A percentile compares a stretch with the other conserved stretches of the same genome.
Conservation (phyloP, 352 stramenopile species). For the Stramenopiles sp. region DNA sequence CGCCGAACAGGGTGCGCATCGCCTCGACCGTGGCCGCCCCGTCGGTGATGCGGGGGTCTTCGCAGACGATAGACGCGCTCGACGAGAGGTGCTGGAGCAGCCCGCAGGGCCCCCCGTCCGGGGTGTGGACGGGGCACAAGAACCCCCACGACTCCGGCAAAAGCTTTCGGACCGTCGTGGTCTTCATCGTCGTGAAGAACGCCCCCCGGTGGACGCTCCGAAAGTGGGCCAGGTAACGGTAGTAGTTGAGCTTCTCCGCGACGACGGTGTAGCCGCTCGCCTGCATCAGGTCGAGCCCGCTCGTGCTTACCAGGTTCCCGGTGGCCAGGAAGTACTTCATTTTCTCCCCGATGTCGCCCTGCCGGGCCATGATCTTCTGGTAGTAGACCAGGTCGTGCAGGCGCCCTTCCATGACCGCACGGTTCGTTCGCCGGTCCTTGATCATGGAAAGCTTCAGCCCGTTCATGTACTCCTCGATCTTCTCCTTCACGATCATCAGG, state of each 20-base stretch:
- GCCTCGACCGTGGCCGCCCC: background rate
- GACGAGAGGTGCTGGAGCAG: conserved; percentile 88
- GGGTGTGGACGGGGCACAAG: conserved; percentile 96
- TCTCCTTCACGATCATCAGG: conserved; percentile 91
- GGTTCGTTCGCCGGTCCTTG: background rate
- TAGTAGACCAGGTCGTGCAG: conserved; percentile 64
- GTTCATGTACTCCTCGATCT: conserved; percentile 64
- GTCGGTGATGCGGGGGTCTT: background rate
- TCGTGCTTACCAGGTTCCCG: conserved; percentile 88
- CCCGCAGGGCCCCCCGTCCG: conserved; percentile 93
- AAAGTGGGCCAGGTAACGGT: conserved; percentile 93
- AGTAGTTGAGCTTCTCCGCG: conserved; percentile 96
- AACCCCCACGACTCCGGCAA: conserved; percentile 93
- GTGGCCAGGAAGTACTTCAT: conserved; percentile 97
- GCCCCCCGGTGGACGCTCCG: conserved; percentile 92
- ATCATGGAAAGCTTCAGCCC: background rate
- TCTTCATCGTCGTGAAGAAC: conserved; percentile 99
- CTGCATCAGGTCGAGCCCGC: conserved; percentile 91
- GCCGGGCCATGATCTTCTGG: conserved; percentile 73
- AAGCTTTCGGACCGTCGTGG: conserved; percentile 89
- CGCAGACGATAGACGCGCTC: background rate
- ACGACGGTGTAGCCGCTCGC: conserved; percentile 95
- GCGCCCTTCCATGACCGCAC: background rate
- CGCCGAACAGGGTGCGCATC: background rate
- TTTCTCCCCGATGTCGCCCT: conserved; percentile 63